Percentiles rank a stretch among this genome's conserved stretches.
phyloP scores from a whole-genome alignment of 2,329 filamentous ascomycete genomes.

The Juglanconis juglandina region DNA sequence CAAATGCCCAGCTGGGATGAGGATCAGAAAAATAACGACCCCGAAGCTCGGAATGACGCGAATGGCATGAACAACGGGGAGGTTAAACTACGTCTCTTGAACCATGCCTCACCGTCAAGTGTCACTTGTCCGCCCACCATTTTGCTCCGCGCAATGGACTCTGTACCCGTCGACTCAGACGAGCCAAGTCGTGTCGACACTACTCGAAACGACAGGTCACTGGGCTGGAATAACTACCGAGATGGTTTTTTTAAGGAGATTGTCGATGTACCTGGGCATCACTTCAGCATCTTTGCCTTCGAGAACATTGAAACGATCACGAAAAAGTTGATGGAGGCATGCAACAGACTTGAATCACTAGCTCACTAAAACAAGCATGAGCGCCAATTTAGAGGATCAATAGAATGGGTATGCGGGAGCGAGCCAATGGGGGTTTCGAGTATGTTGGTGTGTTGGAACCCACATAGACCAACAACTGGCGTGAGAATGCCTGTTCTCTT shows the following conservation, averaged over 20 bases:
- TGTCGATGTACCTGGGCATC: slow-evolving; percentile 49
- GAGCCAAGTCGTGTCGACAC: slow-evolving; percentile 38
- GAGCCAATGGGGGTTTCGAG: too few species aligned
- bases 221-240: slow-evolving; percentile 50
- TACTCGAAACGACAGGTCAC: slow-evolving; percentile 35
- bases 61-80: not conserved
- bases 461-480: too few species aligned
- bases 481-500: too few species aligned
- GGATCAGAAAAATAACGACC: not conserved
- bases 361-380: not conserved
- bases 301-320: slow-evolving; percentile 26
- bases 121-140: slow-evolving; percentile 36
- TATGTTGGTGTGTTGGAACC: too few species aligned
- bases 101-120: too few species aligned
- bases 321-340: slow-evolving; percentile 26
- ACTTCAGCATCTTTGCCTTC: slow-evolving; percentile 45
- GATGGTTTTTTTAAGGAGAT: slow-evolving; percentile 41
- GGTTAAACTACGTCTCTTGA: not conserved
- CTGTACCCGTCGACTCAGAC: slow-evolving; percentile 32
- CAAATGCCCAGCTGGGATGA: slow-evolving; percentile 36
- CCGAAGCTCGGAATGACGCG: not conserved
- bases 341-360: slow-evolving; percentile 22
- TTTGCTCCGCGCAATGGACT: slow-evolving; percentile 42
- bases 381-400: too few species aligned
- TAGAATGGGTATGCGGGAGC: too few species aligned